A percentile compares a stretch with the other conserved stretches of the same genome.
Evolutionary conservation across 106 monocot species (phyloP).

Genomic region (Chionographis japonica): DNA sequence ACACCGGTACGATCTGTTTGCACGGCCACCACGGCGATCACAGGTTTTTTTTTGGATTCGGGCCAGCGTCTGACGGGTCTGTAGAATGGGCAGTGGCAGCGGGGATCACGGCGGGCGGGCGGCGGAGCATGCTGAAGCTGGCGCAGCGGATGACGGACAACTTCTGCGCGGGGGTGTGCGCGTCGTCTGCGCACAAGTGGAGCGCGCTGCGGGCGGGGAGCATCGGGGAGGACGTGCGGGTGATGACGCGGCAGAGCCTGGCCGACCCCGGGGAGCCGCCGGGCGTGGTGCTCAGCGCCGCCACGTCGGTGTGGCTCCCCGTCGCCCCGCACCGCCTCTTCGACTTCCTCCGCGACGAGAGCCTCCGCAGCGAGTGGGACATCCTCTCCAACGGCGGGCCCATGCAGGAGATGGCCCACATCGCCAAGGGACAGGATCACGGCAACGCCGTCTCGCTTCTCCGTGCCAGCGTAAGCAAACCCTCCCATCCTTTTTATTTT

Average conservation of each 20-base stretch:
- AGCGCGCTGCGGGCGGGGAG: slow-evolving; percentile 21
- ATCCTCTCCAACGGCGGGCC: slow-evolving; percentile 66
- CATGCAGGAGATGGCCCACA: slow-evolving; percentile 80
- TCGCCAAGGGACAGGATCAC: slow-evolving; percentile 63
- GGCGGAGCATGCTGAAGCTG: slow-evolving; percentile 71
- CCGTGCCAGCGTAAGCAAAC: slow-evolving; percentile 41
- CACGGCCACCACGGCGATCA: too few species aligned
- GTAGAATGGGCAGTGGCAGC: background rate
- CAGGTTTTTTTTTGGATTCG: too few species aligned
- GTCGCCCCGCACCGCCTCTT: slow-evolving; percentile 40
- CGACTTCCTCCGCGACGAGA: slow-evolving; percentile 58
- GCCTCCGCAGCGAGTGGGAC: slow-evolving; percentile 59
- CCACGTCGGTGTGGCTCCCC: slow-evolving; percentile 65
- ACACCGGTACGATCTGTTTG: slow-evolving; percentile 21
- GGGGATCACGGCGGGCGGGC: slow-evolving; percentile 45
- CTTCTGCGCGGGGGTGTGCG: slow-evolving; percentile 69
- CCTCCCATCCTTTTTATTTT: background rate
- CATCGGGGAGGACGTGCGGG: slow-evolving; percentile 41
- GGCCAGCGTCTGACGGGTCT: background rate
- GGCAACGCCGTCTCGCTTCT: slow-evolving; percentile 78
- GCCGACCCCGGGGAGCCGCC: slow-evolving; percentile 63
- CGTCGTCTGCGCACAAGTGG: slow-evolving; percentile 56
- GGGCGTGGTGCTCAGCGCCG: slow-evolving; percentile 55
- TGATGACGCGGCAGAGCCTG: slow-evolving; percentile 59
- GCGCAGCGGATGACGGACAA: slow-evolving; percentile 67